Percentiles rank a stretch among this genome's conserved stretches.
Evolutionary conservation across 1,284 basidiomycete species (phyloP).

Genomic region (Sutorius eximius): DNA sequence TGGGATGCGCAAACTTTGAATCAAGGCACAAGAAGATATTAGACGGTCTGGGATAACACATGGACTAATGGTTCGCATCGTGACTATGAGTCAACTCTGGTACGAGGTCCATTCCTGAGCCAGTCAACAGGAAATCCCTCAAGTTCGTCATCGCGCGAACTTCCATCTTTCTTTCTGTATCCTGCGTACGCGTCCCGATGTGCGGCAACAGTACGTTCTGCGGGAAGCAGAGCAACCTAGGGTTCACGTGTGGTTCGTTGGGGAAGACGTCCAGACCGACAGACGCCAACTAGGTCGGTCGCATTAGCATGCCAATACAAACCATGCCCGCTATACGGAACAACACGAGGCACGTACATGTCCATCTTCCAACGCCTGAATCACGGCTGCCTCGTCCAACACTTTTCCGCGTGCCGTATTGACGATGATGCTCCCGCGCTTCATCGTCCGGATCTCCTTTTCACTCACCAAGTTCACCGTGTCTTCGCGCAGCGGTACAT

Average conservation of each 20-base stretch:
- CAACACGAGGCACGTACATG: conserved; percentile 52
- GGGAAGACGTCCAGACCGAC: conserved; percentile 91
- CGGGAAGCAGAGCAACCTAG: conserved; percentile 75
- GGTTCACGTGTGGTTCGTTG: conserved; percentile 84
- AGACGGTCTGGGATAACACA: too few species aligned
- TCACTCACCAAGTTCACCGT: conserved; percentile 71
- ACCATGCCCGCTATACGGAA: background rate
- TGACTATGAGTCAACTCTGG: conserved; percentile 44
- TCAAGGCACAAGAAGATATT: too few species aligned
- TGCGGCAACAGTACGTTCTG: conserved; percentile 85
- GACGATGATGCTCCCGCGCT: conserved; percentile 53
- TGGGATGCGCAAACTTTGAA: too few species aligned
- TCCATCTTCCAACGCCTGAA: conserved; percentile 82
- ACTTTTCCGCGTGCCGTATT: conserved; percentile 84
- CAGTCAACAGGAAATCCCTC: conserved; percentile 61
- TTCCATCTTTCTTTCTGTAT: conserved; percentile 83
- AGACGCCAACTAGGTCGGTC: conserved; percentile 58
- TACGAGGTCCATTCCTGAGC: conserved; percentile 64
- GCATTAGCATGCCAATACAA: background rate
- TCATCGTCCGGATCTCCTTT: background rate
- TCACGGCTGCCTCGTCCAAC: conserved; percentile 84
- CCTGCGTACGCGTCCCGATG: conserved; percentile 83
- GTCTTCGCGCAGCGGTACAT: conserved; percentile 68
- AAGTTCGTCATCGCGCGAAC: conserved; percentile 72
- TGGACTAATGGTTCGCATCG: too few species aligned